Evolutionary conservation across 2,329 filamentous ascomycete genomes (phyloP), one percentile per base, ranked within the genome.

Genomic region (Penicillium sp.): DNA sequence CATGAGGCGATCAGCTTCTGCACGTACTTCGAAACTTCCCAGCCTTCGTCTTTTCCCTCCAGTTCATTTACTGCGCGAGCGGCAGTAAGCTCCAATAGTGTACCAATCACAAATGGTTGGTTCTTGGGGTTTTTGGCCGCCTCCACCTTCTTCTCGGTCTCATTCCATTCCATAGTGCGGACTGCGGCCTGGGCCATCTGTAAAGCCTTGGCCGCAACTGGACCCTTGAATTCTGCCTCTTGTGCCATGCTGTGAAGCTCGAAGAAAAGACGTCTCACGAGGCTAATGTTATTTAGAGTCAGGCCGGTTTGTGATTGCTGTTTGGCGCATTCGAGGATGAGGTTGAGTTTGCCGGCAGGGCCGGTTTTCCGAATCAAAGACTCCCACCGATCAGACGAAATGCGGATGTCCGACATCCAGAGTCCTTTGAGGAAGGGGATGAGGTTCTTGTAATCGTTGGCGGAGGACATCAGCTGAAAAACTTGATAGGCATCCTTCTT

Each of bases 61-160:
- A 52, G 46, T 22, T 65, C 45, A 17, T 61, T 57, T n/a, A 65
- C 25, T 2, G 67, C 64, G 26, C 59, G 56, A n/a, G 67, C 62
- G 16, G 70, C 67, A 44, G 62, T 62, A 11, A 75, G 53, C 35
- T 72, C 64, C 6, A 74, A 15, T n/a, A 72, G 42, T 1, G 64
- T 52, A 12, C 61, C 69, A 32, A 69, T 57, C 12, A 72, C 60
- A 15, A 64, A 60, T 1, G 68, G 66, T 36, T 59, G 55, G 30
- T 50, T 51, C 44, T 67, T 64, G 8, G 65, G 58, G 35, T 72
- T 64, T 5, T 48, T 16, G 17, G 38, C 6, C 12, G 9, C 31
- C 15, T 48, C 34, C 4, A 37, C 25, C 28, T 32, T 3, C 67
- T 61, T 32, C 61, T 51, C n/a, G 56, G 51, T 3, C n/a, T 4